phyloP scores from a whole-genome alignment of 257 asterid genomes.

The Fraxinus americana region DNA sequence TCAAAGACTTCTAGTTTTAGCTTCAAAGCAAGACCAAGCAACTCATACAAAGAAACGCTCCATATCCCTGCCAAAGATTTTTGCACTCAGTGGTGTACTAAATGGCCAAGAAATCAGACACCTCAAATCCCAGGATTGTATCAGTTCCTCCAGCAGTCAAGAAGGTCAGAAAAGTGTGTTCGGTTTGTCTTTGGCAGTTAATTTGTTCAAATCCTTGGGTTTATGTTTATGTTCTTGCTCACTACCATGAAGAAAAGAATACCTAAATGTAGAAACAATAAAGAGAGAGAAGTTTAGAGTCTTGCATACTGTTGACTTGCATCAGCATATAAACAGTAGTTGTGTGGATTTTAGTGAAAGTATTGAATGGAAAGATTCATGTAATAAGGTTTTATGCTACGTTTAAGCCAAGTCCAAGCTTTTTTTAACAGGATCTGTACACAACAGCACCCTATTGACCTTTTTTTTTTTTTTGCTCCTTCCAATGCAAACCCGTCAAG shows the following conservation, averaged over 20 bases:
- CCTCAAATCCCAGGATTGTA: conserved; percentile 38
- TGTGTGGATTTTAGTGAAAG: not conserved
- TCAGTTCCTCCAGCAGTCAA: conserved; percentile 52
- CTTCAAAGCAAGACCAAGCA: conserved; percentile 39
- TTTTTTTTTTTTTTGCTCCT: no score
- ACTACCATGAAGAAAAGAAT: not conserved
- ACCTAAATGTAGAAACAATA: not conserved
- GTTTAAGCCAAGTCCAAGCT: no score
- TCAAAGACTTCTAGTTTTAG: conserved; percentile 41
- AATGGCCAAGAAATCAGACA: conserved; percentile 47
- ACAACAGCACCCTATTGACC: no score
- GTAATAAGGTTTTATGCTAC: no score
- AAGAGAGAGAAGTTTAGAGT: not conserved
- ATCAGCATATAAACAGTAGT: not conserved
- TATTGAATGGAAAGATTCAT: not conserved
- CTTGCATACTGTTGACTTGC: not conserved
- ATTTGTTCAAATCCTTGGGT: not conserved
- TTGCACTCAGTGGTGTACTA: conserved; percentile 61
- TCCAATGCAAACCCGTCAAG: no score
- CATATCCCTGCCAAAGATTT: conserved; percentile 53
- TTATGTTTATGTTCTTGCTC: not conserved
- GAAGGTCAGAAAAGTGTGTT: conserved; percentile 52
- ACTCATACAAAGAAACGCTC: conserved; percentile 20
- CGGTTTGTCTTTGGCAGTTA: not conserved
- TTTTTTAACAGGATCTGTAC: no score